Percentiles rank a stretch among this genome's conserved stretches.
Conservation (phyloP, 2,329 filamentous ascomycete species). For the Xylariaceae sp. region DNA sequence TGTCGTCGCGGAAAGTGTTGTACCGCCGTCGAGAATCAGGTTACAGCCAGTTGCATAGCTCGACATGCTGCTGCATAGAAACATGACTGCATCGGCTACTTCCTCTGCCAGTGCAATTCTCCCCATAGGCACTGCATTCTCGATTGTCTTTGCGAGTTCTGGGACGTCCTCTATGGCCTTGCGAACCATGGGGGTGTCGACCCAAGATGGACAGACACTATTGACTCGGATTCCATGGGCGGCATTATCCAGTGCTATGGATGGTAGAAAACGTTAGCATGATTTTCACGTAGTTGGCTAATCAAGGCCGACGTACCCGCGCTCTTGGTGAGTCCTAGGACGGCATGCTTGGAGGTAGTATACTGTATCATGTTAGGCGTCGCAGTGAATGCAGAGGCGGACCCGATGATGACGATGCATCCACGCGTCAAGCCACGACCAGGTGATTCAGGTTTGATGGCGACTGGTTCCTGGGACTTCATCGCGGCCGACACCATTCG, state of each 20-base stretch:
- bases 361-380: slow-evolving; percentile 9
- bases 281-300: neutral
- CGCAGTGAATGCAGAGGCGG: slow-evolving; percentile 3
- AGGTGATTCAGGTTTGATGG: neutral
- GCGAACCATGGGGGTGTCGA: slow-evolving; percentile 15
- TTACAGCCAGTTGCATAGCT: neutral
- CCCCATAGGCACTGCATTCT: neutral
- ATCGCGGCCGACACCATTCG: slow-evolving; percentile 5
- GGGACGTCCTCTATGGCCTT: neutral
- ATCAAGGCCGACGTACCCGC: slow-evolving; percentile 5
- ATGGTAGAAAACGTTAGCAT: neutral
- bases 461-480: slow-evolving; percentile 15
- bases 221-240: slow-evolving; percentile 18
- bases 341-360: slow-evolving; percentile 21
- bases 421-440: slow-evolving; percentile 15
- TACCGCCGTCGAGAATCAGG: slow-evolving; percentile 3
- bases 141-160: neutral
- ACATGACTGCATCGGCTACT: neutral
- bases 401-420: slow-evolving; percentile 18
- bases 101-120: neutral
- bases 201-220: slow-evolving; percentile 19
- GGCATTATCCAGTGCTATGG: slow-evolving; percentile 15
- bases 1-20: no score
- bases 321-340: slow-evolving; percentile 15
- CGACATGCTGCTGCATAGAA: neutral